phyloP scores from a whole-genome alignment of 2,329 filamentous ascomycete species.

The Rutstroemia sp. region DNA sequence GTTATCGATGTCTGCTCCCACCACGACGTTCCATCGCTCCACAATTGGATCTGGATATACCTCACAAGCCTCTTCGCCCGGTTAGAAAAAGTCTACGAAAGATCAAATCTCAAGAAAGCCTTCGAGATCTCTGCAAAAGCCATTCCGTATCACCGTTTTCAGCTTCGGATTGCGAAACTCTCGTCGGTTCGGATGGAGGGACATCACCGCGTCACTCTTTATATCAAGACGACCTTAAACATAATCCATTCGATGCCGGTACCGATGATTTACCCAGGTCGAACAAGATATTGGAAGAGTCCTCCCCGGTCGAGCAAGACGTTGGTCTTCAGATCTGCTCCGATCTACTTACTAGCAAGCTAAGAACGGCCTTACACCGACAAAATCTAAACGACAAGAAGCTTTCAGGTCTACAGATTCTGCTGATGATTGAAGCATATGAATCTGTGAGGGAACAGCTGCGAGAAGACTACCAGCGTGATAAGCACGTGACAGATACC shows the following conservation, averaged over 20 bases:
- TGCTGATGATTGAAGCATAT: slow-evolving; percentile 29
- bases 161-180: slow-evolving; percentile 11
- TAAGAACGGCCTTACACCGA: slow-evolving; percentile 18
- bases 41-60: slow-evolving; percentile 1
- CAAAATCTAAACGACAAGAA: slow-evolving; percentile 14
- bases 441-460: slow-evolving; percentile 21
- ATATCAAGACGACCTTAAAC: background rate
- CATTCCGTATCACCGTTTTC: background rate
- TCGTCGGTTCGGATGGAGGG: slow-evolving; percentile 13
- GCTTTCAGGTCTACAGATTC: slow-evolving; percentile 24
- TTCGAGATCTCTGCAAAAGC: slow-evolving; percentile 20
- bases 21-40: slow-evolving; percentile 7
- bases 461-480: slow-evolving; percentile 8
- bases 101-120: slow-evolving; percentile 25
- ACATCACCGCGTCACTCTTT: slow-evolving; percentile 1
- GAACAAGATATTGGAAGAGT: background rate
- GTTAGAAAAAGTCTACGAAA: slow-evolving; percentile 18
- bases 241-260: background rate
- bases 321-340: slow-evolving; percentile 25
- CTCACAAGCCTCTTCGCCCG: background rate
- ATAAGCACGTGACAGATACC: slow-evolving; percentile 14
- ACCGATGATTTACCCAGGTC: background rate
- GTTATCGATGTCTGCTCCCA: slow-evolving; percentile 20
- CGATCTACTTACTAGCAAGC: slow-evolving; percentile 24
- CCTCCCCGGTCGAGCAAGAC: slow-evolving; percentile 9